Percentiles rank a stretch among this genome's conserved stretches.
These are phyloP conservation scores for Lupinus albus DNA, from an alignment of 306 rosid species.

Conservation along the genomic window DNA sequence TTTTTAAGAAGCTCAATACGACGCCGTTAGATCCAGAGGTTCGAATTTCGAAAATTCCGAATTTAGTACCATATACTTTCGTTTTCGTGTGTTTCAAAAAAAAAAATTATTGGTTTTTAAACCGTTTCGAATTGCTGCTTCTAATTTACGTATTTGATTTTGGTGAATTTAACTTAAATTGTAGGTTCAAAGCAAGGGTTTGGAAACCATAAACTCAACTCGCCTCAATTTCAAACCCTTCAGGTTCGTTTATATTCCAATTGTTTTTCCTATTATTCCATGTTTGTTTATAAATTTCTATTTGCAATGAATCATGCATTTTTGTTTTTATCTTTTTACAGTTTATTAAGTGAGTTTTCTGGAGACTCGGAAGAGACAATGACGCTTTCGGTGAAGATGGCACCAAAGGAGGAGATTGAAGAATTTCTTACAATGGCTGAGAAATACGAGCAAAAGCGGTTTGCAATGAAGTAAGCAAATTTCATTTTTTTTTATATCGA, in stretches of 20 bases:
- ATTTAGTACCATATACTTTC: not conserved
- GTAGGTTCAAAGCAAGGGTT: conserved; percentile 68
- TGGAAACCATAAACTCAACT: conserved; percentile 55
- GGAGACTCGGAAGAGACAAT: conserved; percentile 53
- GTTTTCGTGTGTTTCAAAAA: not conserved
- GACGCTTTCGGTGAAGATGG: conserved; percentile 33
- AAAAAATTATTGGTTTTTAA: conserved; percentile 17
- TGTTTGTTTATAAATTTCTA: not conserved
- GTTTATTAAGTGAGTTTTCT: conserved; percentile 50
- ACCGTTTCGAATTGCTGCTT: conserved; percentile 22
- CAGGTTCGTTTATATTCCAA: conserved; percentile 47
- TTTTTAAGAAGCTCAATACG: conserved; percentile 31
- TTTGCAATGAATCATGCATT: conserved; percentile 8
- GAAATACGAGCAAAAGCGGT: conserved; percentile 70
- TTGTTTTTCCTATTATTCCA: not conserved
- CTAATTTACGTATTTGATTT: conserved; percentile 18
- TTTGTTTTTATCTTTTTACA: not conserved
- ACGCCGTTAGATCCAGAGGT: conserved; percentile 68
- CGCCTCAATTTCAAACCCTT: conserved; percentile 39
- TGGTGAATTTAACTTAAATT: conserved; percentile 33
- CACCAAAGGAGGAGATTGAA: conserved; percentile 70
- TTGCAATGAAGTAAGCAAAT: conserved; percentile 71
- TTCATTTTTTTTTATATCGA: too few relatives aligned
- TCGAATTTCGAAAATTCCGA: not conserved
- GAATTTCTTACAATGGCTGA: conserved; percentile 81